These are phyloP conservation scores for Lactifluus piperatus DNA, from an alignment of 768 basidiomycete genomes.

Conservation along the genomic window DNA sequence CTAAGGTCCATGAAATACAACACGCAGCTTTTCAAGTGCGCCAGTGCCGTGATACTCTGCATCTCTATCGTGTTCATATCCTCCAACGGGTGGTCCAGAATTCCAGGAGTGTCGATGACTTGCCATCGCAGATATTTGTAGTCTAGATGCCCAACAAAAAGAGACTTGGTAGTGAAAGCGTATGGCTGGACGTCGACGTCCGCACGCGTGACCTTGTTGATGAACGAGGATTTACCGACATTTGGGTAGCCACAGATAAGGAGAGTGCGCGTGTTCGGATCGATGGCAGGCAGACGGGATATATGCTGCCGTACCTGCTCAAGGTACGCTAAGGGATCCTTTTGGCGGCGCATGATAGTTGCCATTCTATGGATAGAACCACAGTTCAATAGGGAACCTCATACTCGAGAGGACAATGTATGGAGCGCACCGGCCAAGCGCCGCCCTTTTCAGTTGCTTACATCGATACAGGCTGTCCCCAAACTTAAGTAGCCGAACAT, in stretches of 20 bases:
- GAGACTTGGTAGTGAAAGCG: slow-evolving; percentile 97
- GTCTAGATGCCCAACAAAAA: slow-evolving; percentile 97
- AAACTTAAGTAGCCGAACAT: slow-evolving; percentile 93
- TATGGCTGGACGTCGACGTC: slow-evolving; percentile 99
- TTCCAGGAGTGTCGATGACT: slow-evolving; percentile 98
- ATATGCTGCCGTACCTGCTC: slow-evolving; percentile 99
- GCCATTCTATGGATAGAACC: slow-evolving; percentile 70
- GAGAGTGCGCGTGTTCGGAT: slow-evolving; percentile 95
- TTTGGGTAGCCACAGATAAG: slow-evolving; percentile 99
- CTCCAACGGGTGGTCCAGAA: slow-evolving; percentile 95
- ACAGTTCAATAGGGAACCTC: background rate
- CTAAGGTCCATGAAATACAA: slow-evolving; percentile 99
- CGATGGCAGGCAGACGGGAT: slow-evolving; percentile 94
- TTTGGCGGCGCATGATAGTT: slow-evolving; percentile 96
- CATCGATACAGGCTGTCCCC: slow-evolving; percentile 97
- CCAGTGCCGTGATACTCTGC: slow-evolving; percentile 98
- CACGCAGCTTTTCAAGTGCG: slow-evolving; percentile 89
- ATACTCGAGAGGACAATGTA: background rate
- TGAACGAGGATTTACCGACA: slow-evolving; percentile 98
- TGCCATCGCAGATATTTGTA: slow-evolving; percentile 99
- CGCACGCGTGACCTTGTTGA: slow-evolving; percentile 98
- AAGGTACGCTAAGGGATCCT: slow-evolving; percentile 95
- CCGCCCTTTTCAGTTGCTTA: slow-evolving; percentile 96
- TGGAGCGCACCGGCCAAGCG: slow-evolving; percentile 79
- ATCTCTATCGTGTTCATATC: slow-evolving; percentile 99